A percentile compares a stretch with the other conserved stretches of the same genome.
Conservation (phyloP, 768 basidiomycete genomes). For the Neoboletus brunneissimus region DNA sequence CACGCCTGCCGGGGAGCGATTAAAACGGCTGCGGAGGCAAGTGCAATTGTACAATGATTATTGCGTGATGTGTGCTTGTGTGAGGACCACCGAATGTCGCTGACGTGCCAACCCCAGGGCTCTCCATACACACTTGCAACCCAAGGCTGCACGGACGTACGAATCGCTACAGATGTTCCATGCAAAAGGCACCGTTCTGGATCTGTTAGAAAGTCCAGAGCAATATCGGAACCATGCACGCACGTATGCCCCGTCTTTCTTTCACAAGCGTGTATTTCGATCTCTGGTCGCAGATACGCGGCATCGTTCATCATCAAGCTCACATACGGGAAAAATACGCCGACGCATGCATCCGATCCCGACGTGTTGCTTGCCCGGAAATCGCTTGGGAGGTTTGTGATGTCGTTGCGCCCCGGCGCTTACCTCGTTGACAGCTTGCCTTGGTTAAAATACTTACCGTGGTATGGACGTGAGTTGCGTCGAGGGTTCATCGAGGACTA, state of each 20-base stretch:
- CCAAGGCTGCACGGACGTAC: conserved; percentile 44
- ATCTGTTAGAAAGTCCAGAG: conserved; percentile 11
- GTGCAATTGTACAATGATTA: neutral
- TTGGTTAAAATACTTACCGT: conserved; percentile 47
- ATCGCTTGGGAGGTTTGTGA: conserved; percentile 19
- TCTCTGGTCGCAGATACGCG: conserved; percentile 10
- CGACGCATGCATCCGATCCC: conserved; percentile 13
- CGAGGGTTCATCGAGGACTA: conserved; percentile 51
- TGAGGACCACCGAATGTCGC: neutral
- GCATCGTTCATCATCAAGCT: conserved; percentile 16
- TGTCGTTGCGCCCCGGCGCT: conserved; percentile 28
- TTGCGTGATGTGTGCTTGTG: neutral
- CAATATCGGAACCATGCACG: conserved; percentile 7
- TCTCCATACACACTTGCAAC: conserved; percentile 52
- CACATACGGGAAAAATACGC: conserved; percentile 20
- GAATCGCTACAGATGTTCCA: conserved; percentile 41
- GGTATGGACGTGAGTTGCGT: conserved; percentile 54
- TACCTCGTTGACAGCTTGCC: conserved; percentile 36
- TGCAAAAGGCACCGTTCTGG: conserved; percentile 9
- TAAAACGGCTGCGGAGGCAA: conserved; percentile 54
- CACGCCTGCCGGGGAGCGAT: conserved; percentile 47
- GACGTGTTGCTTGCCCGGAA: conserved; percentile 19
- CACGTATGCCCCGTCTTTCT: conserved; percentile 41
- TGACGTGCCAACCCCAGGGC: conserved; percentile 33
- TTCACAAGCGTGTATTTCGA: conserved; percentile 20